Evolutionary conservation across 23 red algal species (phyloP), one percentile per base, ranked within the genome.

Genomic region (Gracilaria domingensis): DNA sequence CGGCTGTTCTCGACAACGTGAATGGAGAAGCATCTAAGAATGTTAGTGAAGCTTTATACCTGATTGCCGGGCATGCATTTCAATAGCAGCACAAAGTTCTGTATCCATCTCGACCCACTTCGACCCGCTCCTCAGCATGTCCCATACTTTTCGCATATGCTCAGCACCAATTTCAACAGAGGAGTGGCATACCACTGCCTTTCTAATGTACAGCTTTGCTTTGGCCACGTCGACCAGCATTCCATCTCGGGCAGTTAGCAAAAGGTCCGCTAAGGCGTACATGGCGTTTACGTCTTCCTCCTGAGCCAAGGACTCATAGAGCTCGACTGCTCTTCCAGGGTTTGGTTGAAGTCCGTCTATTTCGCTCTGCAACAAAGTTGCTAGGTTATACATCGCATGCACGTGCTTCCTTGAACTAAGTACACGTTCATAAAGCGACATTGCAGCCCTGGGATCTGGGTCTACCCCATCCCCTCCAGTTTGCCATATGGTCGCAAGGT

Each of bases 301-400:
- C 25, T 85, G 61, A 17, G 24, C 28, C 24, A 70, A 23, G 34
- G 61, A 33, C 59, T 85, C 81, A 70, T 71, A 85, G 59, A 85
- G 57, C 14, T 67, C 60, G 16, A 60, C 60, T 42, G 81, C 81
- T 37, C 39, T 36, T 42, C 35, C 40, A 11, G 24, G 24, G 36
- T 70, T 48, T 20, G 38, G 11, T 69, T 48, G 9, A 16, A 85
- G 40, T 21, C 61, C 60, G 51, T 47, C 40, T 48, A 14, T 39
- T 33, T 40, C 60, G 24, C 45, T 53, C 39, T 85, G 81, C 36
- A 85, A 47, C 81, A 85, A 51, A n/a, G 36, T 21, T 35, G 79
- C 79, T 26, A 82, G 79, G 28, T 82, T 65, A 47, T 82, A 82
- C 79, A 64, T 82, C 28, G 79, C 79, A 47, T 82, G 58, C 28